Percentiles rank a stretch among this genome's conserved stretches.
Conservation (phyloP, 768 basidiomycete species). For the Suillus sp. region DNA sequence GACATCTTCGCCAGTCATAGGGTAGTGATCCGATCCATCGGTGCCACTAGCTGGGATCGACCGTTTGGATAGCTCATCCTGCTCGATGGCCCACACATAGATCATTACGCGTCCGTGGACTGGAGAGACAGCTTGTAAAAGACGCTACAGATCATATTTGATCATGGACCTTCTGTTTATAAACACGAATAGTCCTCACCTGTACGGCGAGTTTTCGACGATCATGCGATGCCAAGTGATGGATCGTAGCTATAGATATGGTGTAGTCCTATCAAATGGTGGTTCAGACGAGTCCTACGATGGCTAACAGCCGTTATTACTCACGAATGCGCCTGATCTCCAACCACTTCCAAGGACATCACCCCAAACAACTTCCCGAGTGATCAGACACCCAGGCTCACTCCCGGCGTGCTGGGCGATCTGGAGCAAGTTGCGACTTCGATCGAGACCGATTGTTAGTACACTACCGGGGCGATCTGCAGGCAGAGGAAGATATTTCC, state of each 20-base stretch:
- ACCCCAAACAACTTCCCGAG: slow-evolving; percentile 77
- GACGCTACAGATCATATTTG: slow-evolving; percentile 42
- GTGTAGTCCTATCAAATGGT: slow-evolving; percentile 76
- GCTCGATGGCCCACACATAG: slow-evolving; percentile 97
- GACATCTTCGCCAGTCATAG: slow-evolving; percentile 68
- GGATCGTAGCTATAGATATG: slow-evolving; percentile 96
- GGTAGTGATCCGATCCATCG: slow-evolving; percentile 10
- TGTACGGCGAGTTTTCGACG: slow-evolving; percentile 75
- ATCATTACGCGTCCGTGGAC: slow-evolving; percentile 79
- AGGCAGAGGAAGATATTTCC: slow-evolving; percentile 90
- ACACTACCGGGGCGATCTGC: slow-evolving; percentile 57
- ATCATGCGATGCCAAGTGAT: slow-evolving; percentile 84
- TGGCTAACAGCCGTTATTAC: slow-evolving; percentile 26
- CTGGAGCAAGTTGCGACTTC: slow-evolving; percentile 75
- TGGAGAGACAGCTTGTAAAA: slow-evolving; percentile 66
- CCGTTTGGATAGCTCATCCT: slow-evolving; percentile 83
- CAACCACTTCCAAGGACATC: slow-evolving; percentile 75
- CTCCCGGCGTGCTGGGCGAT: slow-evolving; percentile 71
- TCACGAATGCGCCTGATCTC: slow-evolving; percentile 80
- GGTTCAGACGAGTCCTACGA: not conserved
- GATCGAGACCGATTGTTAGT: slow-evolving; percentile 84
- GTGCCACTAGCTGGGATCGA: slow-evolving; percentile 43
- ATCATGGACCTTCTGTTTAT: not conserved
- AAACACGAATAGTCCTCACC: slow-evolving; percentile 41
- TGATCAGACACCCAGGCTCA: slow-evolving; percentile 20